Base-by-base conservation (phyloP, 139 green algal species). In the Nannochloris sp. region DNA sequence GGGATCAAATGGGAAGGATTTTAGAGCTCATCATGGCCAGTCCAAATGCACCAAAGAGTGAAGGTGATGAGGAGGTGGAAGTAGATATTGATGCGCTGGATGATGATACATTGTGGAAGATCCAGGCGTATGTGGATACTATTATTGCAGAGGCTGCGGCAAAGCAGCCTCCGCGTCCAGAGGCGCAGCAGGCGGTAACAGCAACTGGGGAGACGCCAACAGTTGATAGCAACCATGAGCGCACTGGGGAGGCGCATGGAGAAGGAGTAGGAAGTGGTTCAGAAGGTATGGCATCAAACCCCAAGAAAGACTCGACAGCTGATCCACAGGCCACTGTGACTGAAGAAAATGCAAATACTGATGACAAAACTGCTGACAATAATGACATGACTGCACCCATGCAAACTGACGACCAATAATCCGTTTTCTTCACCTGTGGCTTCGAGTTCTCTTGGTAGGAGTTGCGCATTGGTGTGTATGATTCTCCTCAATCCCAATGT, bases 1-100 rank as follows among this genome's bases (percentile, higher is more conserved):
- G 64, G 9, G 79, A 86, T 54, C 71, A 62, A 48, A 71, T 86
- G 58, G 65, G 34, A 11, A 43, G 56, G 12, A 74, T 86, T 53
- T 48, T 86, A 50, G 67, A 82, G 43, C 86, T 88, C 65, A 73
- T 88, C 15, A 62, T 65, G 9, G 54, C 77, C 48, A 70, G 66
- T 23, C 62, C 58, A 34, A 71, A 69, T 3, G 67, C 68, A 10
- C 55, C 46, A 14, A 44, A 57, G 34, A 59, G 68, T 54, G 57
- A 84, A 16, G 68, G 78, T 11, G 70, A 79, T 9, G 78, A 81
- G 15, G 81, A 88, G 66, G 73, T 80, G 18, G 82, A 88, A 76
- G 60, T 88, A 24, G 81, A 88, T 62, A 80, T 88, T 5, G 74
- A 85, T 25, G 53, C 63, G 3, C 62, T 88, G 18, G 68, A 71